Evolutionary conservation across 1,284 basidiomycete genomes (phyloP).

Genomic region (Boletus albobrunnescens): DNA sequence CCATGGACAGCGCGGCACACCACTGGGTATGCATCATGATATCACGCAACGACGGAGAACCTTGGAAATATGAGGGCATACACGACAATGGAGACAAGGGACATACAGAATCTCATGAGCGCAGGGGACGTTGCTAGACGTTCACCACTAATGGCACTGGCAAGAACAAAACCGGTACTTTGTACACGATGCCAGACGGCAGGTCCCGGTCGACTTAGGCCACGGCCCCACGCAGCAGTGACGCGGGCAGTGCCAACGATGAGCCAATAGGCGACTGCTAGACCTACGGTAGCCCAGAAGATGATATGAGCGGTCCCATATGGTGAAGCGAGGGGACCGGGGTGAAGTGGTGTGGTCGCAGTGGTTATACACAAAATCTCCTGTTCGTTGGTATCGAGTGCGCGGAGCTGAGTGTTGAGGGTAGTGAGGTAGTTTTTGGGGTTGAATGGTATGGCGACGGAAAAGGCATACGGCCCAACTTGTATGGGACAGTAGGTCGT

Average conservation of each 20-base stretch:
- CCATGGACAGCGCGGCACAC: slow-evolving; percentile 83
- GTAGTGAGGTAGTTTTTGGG: slow-evolving; percentile 76
- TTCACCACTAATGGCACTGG: slow-evolving; percentile 91
- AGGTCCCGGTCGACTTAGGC: slow-evolving; percentile 52
- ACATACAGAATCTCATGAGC: slow-evolving; percentile 82
- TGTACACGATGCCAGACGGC: slow-evolving; percentile 68
- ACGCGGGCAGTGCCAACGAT: slow-evolving; percentile 77
- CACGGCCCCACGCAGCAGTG: slow-evolving; percentile 77
- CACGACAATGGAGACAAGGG: slow-evolving; percentile 15
- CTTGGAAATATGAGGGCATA: slow-evolving; percentile 39
- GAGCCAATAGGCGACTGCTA: slow-evolving; percentile 80
- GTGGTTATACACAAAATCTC: slow-evolving; percentile 84
- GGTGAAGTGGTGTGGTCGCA: slow-evolving; percentile 71
- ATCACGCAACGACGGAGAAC: slow-evolving; percentile 90
- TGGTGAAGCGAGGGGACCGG: slow-evolving; percentile 44
- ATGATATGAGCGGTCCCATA: slow-evolving; percentile 77
- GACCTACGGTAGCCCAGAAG: slow-evolving; percentile 77
- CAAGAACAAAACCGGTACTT: slow-evolving; percentile 80
- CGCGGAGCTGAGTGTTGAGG: slow-evolving; percentile 77
- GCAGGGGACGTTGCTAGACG: slow-evolving; percentile 81
- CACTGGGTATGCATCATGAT: slow-evolving; percentile 92
- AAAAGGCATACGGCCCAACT: slow-evolving; percentile 78
- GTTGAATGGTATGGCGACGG: slow-evolving; percentile 70
- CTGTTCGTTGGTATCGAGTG: slow-evolving; percentile 78
- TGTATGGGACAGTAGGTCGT: slow-evolving; percentile 69